Evolutionary conservation across 139 green algal genomes (phyloP), one percentile per base, ranked within the genome.

Genomic region (Chlamydomonas eustigma): DNA sequence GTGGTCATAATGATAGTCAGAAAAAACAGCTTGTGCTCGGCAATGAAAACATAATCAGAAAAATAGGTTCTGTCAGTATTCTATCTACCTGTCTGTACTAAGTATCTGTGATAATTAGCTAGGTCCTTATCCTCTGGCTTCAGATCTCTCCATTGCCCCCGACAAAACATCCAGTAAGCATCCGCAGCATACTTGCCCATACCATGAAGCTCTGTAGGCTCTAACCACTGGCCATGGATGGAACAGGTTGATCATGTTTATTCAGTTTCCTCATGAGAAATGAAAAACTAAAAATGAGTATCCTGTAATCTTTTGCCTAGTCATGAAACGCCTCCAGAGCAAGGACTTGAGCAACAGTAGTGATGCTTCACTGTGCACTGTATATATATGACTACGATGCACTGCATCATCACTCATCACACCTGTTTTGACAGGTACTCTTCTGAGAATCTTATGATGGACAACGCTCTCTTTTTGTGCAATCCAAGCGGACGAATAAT

Each of bases 81-180:
- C n/a, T 70, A 37, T 50, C 31, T 50, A 68, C 76, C 85, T 4
- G 88, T 96, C 1, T 63, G 51, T n/a, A 79, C 39, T 69, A 97
- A 79, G 83, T 84, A 97, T 1, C 83, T 50, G 0, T 74, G 71
- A 78, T 96, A 96, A 5, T 74, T 65, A 25, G 35, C 83, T 2
- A 94, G 81, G 80, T 92, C 88, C 75, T 95, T 93, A 79, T 95
- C 90, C 2, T 85, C 77, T 0, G 90, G 88, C n/a, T 73, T 31
- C 64, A 79, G n/a, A 4, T 75, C 24, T 12, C 38, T 65, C 90
- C 91, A 96, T 31, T 73, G 69, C 2, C 89, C 92, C 1, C 87
- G 72, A 64, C 92, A 97, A 73, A 98, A 98, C 12, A 98, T 97
- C 64, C 76, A 84, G 83, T 97, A 96, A 0, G 94, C 94, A 50